phyloP scores from a whole-genome alignment of 2,329 filamentous ascomycete species.

The Venturia asperata region DNA sequence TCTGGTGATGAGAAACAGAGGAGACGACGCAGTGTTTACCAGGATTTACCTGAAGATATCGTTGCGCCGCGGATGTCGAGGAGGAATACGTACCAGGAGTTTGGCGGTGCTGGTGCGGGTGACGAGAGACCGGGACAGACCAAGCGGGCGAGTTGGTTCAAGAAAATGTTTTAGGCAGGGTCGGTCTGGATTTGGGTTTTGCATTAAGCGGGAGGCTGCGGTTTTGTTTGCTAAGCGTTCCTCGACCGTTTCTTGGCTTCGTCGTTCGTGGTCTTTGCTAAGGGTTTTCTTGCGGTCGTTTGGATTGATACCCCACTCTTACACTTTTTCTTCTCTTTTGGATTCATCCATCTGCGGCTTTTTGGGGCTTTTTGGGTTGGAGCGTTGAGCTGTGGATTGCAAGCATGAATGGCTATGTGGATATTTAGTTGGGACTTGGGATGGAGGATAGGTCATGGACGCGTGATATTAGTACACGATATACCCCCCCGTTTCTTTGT shows the following conservation, averaged over 20 bases:
- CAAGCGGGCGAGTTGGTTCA: slow-evolving; percentile 42
- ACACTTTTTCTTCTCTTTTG: neutral
- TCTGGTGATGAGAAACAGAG: slow-evolving; percentile 7
- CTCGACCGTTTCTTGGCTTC: neutral
- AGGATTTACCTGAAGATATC: slow-evolving; percentile 25
- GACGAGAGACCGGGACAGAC: slow-evolving; percentile 24
- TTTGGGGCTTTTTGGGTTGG: neutral
- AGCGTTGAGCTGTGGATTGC: too few species aligned
- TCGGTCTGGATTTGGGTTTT: neutral
- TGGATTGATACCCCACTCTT: slow-evolving; percentile 15
- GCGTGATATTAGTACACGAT: slow-evolving; percentile 1
- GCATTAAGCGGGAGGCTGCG: neutral
- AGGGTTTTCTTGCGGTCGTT: neutral
- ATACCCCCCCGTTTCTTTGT: slow-evolving; percentile 1
- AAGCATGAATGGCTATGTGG: neutral
- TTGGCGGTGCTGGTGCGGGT: slow-evolving; percentile 26
- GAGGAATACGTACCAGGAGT: slow-evolving; percentile 25
- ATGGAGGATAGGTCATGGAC: neutral
- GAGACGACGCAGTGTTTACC: slow-evolving; percentile 15
- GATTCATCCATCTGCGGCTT: too few species aligned
- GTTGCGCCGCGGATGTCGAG: slow-evolving; percentile 23
- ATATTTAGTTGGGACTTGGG: neutral
- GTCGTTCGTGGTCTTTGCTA: neutral
- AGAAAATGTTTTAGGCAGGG: slow-evolving; percentile 35
- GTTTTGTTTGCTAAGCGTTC: neutral